Base-by-base conservation (phyloP, 2,329 filamentous ascomycete genomes). In the Pseudocercospora pini-densiflorae region DNA sequence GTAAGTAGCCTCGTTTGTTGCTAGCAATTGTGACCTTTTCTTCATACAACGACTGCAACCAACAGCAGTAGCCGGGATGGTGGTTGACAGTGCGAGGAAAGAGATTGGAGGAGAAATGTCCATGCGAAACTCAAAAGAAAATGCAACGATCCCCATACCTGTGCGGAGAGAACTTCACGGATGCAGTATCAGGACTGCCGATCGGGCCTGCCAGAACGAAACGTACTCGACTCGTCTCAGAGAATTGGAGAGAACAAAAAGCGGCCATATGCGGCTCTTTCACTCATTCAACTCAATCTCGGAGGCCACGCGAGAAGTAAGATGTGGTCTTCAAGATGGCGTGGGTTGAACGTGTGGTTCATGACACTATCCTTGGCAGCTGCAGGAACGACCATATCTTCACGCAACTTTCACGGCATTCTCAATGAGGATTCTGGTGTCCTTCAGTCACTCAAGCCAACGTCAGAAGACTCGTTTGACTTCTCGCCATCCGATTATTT, bases 401-500 rank as follows among this genome's bases (percentile, higher is more conserved):
- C 59, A 10, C n/a, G 47, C 12, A 66, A 67, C 21, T 71, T 62
- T 61, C 54, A 62, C 14, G 69, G 62, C n/a, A 31, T 55, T 5
- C 60, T 71, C 24, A 61, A 59, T 29, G 49, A 57, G 6, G 65
- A 62, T 19, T 73, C 71, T 43, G 71, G 71, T 16, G 81, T 85
- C 0, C 78, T 87, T 1, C 82, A 77, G 8, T 87, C 85, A 0
- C 72, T 87, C 12, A 79, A 74, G 9, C 78, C 84, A 4, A 70
- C 76, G 0, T 77, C 76, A 0, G 73, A 76, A 2, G 66, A 58
- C 14, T 62, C 75, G 0, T 88, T 87, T 67, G 84, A 88, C 73
- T 88, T 88, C 68, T 79, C 86, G 1, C 86, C 86, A 0, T 84
- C 78, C 7, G 86, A 87, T 70, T 75, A 82, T 53, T 78, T 88